Percentiles rank a stretch among this genome's conserved stretches.
These are phyloP conservation scores for Dactylorhiza incarnata DNA, from an alignment of 106 monocot genomes.

Conservation along the genomic window DNA sequence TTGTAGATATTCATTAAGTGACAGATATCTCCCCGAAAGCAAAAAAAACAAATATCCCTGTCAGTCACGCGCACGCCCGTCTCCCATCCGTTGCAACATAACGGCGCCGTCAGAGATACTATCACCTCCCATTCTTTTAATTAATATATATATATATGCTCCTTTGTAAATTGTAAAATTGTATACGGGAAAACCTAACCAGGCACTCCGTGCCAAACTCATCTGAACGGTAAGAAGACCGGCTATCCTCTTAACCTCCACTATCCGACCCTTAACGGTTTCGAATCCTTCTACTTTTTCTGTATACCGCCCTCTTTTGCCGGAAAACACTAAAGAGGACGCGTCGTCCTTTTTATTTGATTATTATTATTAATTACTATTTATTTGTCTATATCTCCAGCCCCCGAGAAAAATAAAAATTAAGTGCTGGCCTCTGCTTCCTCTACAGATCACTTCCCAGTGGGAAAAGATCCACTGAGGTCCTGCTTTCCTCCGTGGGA, in stretches of 20 bases:
- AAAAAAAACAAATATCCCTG: too few relatives aligned
- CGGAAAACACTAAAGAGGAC: background rate
- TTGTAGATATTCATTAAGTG: too few relatives aligned
- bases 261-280: background rate
- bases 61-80: too few relatives aligned
- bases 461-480: too few relatives aligned
- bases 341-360: background rate
- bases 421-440: background rate
- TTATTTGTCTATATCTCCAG: too few relatives aligned
- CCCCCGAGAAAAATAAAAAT: too few relatives aligned
- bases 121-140: too few relatives aligned
- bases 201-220: background rate
- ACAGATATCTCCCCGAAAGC: too few relatives aligned
- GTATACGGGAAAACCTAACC: too few relatives aligned
- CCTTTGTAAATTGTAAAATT: background rate
- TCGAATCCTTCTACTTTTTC: background rate
- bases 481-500: background rate
- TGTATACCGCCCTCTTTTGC: background rate
- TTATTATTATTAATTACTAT: background rate
- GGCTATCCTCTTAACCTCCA: conserved; percentile 1
- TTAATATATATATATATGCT: background rate
- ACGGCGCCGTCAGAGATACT: too few relatives aligned
- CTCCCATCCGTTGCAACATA: too few relatives aligned
- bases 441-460: background rate
- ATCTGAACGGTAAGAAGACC: background rate